These are phyloP conservation scores for Breynia disticha DNA, from an alignment of 441 rosid genomes.

Conservation along the genomic window DNA sequence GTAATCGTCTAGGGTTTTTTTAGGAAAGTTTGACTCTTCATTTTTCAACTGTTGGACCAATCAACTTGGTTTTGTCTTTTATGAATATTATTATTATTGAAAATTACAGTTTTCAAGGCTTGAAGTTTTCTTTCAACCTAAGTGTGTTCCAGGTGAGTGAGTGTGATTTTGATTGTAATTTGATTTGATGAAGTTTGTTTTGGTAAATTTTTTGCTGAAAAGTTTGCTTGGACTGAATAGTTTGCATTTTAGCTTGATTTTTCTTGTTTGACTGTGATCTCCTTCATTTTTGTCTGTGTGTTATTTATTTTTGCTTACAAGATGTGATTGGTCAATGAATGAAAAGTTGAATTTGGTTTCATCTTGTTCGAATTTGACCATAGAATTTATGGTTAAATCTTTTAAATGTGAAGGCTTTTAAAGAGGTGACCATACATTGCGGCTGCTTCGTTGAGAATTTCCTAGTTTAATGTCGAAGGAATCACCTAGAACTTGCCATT, in stretches of 20 bases:
- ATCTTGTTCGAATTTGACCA: slow-evolving; percentile 16
- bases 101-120: no score
- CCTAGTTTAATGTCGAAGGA: slow-evolving; percentile 6
- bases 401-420: slow-evolving; percentile 33
- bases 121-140: no score
- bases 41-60: no score
- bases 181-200: neutral
- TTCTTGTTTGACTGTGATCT: slow-evolving; percentile 18
- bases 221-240: slow-evolving; percentile 14
- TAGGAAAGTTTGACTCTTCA: no score
- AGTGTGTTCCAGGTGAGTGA: no score
- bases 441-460: slow-evolving; percentile 18
- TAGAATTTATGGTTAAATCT: slow-evolving; percentile 6
- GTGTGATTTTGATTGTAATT: neutral
- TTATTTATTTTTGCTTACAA: neutral
- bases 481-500: slow-evolving; percentile 5
- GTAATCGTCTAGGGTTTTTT: neutral
- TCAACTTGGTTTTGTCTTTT: no score
- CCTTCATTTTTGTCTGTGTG: slow-evolving; percentile 5
- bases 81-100: no score
- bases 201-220: slow-evolving; percentile 11
- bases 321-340: slow-evolving; percentile 1
- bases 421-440: slow-evolving; percentile 17
- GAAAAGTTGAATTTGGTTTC: slow-evolving; percentile 15
- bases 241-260: slow-evolving; percentile 11